Base-by-base conservation (phyloP, 305 asterid species). In the Petunia hybrid region DNA sequence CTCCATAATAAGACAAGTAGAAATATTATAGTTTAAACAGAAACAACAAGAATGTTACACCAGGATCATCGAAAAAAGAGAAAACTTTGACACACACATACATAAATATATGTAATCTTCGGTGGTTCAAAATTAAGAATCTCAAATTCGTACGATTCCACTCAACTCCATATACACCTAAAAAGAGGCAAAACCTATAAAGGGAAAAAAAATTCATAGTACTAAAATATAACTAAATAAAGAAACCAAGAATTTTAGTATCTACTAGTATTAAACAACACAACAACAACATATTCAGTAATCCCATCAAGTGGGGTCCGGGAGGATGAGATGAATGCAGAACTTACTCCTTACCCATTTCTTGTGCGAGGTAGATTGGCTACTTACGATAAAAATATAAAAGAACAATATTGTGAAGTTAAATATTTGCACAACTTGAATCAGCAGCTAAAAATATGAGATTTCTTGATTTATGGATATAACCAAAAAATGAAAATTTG, bases 41-140 rank as follows among this genome's bases (percentile, higher is more conserved):
- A 76, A 80, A 84, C 12, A 56, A 39, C 64, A 55, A 77, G 59
- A 61, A 84, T 31, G 8, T 63, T 64, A 8, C 83, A 38, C 80
- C 69, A 73, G 45, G 81, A 45, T 16, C 51, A 65, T 71, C 10
- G 61, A 56, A 45, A 45, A 45, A 59, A 46, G 56, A n/a, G 36
- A 12, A 40, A 66, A 51, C 36, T 67, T 5, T 13, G 42, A 48
- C 60, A 42, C 39, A 70, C 39, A 42, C 12, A 40, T 8, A 70
- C 16, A 41, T 48, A 46, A 46, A 10, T 39, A 68, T 9, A 46
- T 40, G 59, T 7, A n/a, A 39, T 70, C 8, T 45, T 42, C 38
- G 13, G 39, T 60, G 65, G 65, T 39, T 60, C 62, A 71, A 71
- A 5, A 5, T 46, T 71, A 46, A 71, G 77, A 35, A 71, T 48